phyloP scores from a whole-genome alignment of 805 yeast genomes.

The Saturnispora quitensis region DNA sequence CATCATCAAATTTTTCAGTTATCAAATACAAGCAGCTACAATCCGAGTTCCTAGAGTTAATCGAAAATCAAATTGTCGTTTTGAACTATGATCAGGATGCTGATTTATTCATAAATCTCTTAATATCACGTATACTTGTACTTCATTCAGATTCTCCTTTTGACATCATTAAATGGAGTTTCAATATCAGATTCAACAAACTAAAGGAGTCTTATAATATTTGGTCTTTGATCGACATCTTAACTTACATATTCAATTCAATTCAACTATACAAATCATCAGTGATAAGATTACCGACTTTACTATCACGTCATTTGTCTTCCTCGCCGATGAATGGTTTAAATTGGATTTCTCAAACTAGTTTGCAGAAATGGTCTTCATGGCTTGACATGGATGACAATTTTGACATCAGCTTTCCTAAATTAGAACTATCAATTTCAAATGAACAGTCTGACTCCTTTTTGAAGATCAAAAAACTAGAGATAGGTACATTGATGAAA shows the following conservation, averaged over 20 bases:
- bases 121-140: constrained; percentile 18
- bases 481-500: not conserved
- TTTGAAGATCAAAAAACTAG: not conserved
- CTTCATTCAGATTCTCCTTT: constrained; percentile 14
- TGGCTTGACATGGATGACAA: constrained; percentile 21
- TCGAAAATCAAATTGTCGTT: constrained; percentile 15
- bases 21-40: constrained; percentile 16
- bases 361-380: constrained; percentile 20
- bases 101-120: constrained; percentile 21
- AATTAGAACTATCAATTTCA: not conserved
- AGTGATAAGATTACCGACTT: constrained; percentile 18
- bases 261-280: constrained; percentile 20
- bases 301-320: not conserved
- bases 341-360: constrained; percentile 23
- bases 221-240: constrained; percentile 18
- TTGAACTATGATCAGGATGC: constrained; percentile 23
- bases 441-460: not conserved
- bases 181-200: constrained; percentile 16
- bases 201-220: constrained; percentile 9
- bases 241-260: constrained; percentile 26
- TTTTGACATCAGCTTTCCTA: not conserved
- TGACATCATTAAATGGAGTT: constrained; percentile 19
- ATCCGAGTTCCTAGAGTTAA: constrained; percentile 12
- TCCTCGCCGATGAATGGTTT: constrained; percentile 7
- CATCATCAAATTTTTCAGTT: constrained; percentile 10